Evolutionary conservation across 192 early-diverging fungal genomes (phyloP).

Genomic region (Coemansia erecta): DNA sequence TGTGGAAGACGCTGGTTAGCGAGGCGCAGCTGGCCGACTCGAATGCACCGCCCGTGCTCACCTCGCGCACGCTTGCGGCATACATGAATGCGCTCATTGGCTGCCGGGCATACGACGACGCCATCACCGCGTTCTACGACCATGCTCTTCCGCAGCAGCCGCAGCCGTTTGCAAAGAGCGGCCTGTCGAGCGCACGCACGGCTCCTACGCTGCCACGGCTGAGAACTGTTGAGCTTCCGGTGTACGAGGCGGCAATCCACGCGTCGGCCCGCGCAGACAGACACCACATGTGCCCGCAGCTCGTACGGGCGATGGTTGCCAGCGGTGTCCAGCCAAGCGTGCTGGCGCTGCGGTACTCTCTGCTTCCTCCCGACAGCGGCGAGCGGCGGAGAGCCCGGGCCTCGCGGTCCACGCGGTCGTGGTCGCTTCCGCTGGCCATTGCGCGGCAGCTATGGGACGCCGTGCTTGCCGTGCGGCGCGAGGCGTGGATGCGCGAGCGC

Average conservation of each 20-base stretch:
- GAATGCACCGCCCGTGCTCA: slow-evolving; percentile 15
- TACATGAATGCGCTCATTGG: slow-evolving; percentile 40
- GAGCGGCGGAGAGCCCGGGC: not conserved
- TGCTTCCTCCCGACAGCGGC: slow-evolving; percentile 30
- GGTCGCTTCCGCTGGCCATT: slow-evolving; percentile 32
- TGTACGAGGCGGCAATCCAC: slow-evolving; percentile 34
- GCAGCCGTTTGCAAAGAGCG: not conserved
- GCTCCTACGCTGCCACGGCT: slow-evolving; percentile 5
- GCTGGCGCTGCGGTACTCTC: slow-evolving; percentile 29
- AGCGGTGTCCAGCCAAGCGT: slow-evolving; percentile 26
- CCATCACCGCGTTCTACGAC: slow-evolving; percentile 28
- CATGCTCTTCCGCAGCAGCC: slow-evolving; percentile 7
- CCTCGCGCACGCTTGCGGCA: slow-evolving; percentile 33
- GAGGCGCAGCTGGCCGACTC: slow-evolving; percentile 11
- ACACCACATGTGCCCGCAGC: slow-evolving; percentile 25
- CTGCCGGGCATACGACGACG: slow-evolving; percentile 28
- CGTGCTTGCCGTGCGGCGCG: slow-evolving; percentile 20
- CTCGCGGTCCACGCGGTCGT: slow-evolving; percentile 17
- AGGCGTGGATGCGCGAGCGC: slow-evolving; percentile 14
- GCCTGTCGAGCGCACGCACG: not conserved
- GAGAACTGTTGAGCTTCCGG: slow-evolving; percentile 12
- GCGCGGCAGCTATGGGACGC: slow-evolving; percentile 31
- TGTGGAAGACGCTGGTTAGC: slow-evolving; percentile 32
- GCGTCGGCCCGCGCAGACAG: slow-evolving; percentile 34
- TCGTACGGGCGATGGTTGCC: slow-evolving; percentile 28